Conservation (phyloP, 345 rosid species). For the Lumnitzera littorea region DNA sequence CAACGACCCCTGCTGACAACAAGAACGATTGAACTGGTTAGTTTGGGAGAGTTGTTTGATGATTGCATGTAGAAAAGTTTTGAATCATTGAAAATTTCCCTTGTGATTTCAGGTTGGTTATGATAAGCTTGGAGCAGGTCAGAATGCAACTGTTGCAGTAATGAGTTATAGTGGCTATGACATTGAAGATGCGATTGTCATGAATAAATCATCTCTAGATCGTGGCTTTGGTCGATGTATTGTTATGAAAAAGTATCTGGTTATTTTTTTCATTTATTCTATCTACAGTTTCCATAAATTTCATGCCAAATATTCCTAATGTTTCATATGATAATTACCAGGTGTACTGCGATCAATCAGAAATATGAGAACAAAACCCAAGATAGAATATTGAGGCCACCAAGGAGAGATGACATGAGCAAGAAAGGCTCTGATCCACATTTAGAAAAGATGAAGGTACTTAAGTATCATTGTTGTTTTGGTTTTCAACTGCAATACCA, state of each 20-base stretch:
- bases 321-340: constrained; percentile 20
- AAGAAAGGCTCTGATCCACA: constrained; percentile 18
- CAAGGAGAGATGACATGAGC: constrained; percentile 28
- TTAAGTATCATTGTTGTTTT: constrained; percentile 5
- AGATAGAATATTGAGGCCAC: constrained; percentile 72
- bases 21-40: constrained; percentile 88
- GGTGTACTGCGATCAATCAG: constrained; percentile 39
- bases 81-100: neutral
- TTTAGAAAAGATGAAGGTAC: constrained; percentile 74
- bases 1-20: constrained; percentile 92
- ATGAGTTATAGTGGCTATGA: constrained; percentile 96
- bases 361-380: constrained; percentile 34
- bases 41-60: constrained; percentile 6
- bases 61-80: neutral
- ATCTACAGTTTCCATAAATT: too few relatives aligned
- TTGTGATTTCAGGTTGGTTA: constrained; percentile 60
- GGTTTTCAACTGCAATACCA: neutral
- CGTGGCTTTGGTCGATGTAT: constrained; percentile 99
- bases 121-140: constrained; percentile 99
- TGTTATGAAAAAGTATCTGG: constrained; percentile 72
- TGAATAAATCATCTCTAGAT: constrained; percentile 93
- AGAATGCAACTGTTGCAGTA: constrained; percentile 97
- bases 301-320: too few relatives aligned
- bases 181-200: constrained; percentile 96
- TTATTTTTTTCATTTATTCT: neutral